phyloP scores from a whole-genome alignment of 441 rosid genomes.

The Euphorbia celastroides region DNA sequence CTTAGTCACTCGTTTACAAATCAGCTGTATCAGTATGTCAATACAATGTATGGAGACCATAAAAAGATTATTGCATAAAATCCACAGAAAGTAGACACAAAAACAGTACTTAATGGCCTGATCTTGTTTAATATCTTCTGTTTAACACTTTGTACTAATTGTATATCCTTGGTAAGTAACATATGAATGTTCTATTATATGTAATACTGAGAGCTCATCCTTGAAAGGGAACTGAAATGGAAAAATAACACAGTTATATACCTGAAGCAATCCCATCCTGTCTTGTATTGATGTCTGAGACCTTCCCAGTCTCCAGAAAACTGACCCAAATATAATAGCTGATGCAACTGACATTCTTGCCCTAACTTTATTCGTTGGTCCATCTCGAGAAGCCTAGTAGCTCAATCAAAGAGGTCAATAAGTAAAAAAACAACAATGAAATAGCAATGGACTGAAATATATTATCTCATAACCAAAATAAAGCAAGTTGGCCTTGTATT shows the following conservation, averaged over 20 bases:
- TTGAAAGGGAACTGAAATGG: conserved; percentile 5
- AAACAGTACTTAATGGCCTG: not conserved
- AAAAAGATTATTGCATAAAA: not conserved
- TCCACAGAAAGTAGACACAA: conserved; percentile 2
- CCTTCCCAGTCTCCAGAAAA: conserved; percentile 94
- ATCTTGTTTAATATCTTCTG: not conserved
- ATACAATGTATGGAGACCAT: not conserved
- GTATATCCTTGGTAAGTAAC: not conserved
- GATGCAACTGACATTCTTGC: conserved; percentile 96
- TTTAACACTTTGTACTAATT: not conserved
- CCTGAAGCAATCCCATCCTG: conserved; percentile 98
- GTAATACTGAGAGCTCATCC: not conserved
- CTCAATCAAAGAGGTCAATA: conserved; percentile 20
- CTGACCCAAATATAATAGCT: conserved; percentile 95
- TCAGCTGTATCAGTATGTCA: not conserved
- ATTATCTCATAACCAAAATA: not conserved
- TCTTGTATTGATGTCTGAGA: conserved; percentile 95
- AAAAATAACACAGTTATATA: conserved; percentile 22
- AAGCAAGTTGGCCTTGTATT: not conserved
- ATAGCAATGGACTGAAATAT: conserved; percentile 2
- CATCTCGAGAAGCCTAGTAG: conserved; percentile 88
- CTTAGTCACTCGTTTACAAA: not conserved
- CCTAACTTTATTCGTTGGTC: conserved; percentile 94
- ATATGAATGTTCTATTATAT: not conserved
- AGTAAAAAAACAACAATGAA: conserved; percentile 16